Evolutionary conservation across 371 early-diverging fungal genomes (phyloP), one percentile per base, ranked within the genome.

Genomic region (Smittium mucronatum): DNA sequence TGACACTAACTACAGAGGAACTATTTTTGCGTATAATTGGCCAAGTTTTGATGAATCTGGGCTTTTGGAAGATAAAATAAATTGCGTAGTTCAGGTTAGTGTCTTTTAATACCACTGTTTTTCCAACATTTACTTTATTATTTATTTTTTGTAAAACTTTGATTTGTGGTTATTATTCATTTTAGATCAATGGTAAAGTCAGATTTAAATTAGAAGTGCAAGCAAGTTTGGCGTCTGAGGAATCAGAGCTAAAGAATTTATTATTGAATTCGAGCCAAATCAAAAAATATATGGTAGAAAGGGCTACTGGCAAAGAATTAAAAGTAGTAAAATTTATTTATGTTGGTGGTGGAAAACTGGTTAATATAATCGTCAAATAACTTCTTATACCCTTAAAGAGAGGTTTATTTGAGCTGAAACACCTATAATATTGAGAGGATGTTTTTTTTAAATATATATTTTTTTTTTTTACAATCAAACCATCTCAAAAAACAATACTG

Each of bases 101-200:
- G 26, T 32, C 25, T 34, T 58, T 66, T 32, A 32, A 30, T 33
- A 21, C 28, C n/a, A 67, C 32, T 35, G 58, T 57, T 70, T 30
- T n/a, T 67, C 16, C 34, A 64, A 32, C 63, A 26, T 35, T 68
- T 36, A 25, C 68, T 2, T 65, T 8, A 32, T 69, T 25, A 58
- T 68, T 60, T 68, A 29, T 68, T 16, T 16, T 33, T 67, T 26
- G 58, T 63, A 30, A 8, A 16, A 64, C 16, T 67, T 33, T 69
- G 1, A 17, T 5, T 30, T 16, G 69, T 69, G 34, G 63, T 36
- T 73, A 73, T 1, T 36, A 75, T 57, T 76, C 71, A 28, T 71
- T 78, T 21, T 73, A 89, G 86, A 73, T 93, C 34, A 91, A 93
- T 74, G 92, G 94, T 71, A 92, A 92, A 73, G 84, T 85, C 2